phyloP scores from a whole-genome alignment of 768 basidiomycete species.

The Lactarius trivialis region DNA sequence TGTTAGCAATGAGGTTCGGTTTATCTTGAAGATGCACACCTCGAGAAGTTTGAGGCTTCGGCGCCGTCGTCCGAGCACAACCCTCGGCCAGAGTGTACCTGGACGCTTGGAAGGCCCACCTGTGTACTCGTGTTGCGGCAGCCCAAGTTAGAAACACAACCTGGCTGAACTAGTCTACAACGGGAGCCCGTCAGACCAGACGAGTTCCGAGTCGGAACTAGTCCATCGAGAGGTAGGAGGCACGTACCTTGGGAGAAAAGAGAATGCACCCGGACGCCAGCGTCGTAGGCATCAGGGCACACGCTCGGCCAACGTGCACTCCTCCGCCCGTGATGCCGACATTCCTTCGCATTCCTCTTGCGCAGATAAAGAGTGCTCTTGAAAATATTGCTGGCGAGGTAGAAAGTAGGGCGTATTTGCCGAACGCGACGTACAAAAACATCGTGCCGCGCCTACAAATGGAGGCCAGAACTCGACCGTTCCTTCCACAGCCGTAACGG shows the following conservation, averaged over 20 bases:
- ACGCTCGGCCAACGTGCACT: conserved; percentile 11
- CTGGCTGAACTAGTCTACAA: neutral
- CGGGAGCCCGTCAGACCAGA: neutral
- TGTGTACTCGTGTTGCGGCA: neutral
- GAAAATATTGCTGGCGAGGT: neutral
- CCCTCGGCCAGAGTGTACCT: neutral
- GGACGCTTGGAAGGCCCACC: neutral
- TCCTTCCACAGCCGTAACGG: neutral
- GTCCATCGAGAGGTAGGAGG: neutral
- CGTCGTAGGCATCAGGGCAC: neutral
- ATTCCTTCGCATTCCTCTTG: neutral
- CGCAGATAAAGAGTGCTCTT: neutral
- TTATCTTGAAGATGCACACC: neutral
- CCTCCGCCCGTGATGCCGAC: neutral
- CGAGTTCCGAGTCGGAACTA: neutral
- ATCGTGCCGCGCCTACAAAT: neutral
- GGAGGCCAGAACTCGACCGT: no score
- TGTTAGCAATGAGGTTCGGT: neutral
- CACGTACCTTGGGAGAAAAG: neutral
- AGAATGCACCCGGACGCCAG: neutral
- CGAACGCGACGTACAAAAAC: neutral
- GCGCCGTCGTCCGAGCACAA: neutral
- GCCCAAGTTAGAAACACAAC: neutral
- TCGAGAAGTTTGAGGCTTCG: neutral
- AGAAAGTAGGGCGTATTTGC: neutral